Conservation (phyloP, 129 eudicot genomes). For the Flaveria linearis region DNA sequence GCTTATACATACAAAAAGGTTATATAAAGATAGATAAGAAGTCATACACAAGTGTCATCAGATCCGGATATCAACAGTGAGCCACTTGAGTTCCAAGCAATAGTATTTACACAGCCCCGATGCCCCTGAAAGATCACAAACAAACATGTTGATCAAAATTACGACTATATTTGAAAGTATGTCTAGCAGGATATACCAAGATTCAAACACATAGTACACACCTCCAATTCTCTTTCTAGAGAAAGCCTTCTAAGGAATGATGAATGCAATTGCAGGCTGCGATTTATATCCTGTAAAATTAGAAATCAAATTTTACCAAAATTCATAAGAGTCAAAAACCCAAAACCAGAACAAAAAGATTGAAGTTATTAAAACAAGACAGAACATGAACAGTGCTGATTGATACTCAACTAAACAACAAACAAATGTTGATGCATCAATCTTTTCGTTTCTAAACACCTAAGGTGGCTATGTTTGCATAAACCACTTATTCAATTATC, state of each 20-base stretch:
- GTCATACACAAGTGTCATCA: slow-evolving; percentile 76
- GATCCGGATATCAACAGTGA: slow-evolving; percentile 93
- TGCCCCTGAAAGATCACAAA: slow-evolving; percentile 62
- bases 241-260: slow-evolving; percentile 71
- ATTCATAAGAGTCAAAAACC: background rate
- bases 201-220: slow-evolving; percentile 30
- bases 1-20: slow-evolving; percentile 12
- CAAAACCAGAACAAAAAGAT: slow-evolving; percentile 19
- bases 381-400: background rate
- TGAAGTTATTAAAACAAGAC: background rate
- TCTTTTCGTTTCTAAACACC: background rate
- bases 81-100: slow-evolving; percentile 92
- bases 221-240: slow-evolving; percentile 87
- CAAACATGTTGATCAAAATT: background rate
- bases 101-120: slow-evolving; percentile 81
- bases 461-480: background rate
- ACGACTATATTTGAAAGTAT: background rate
- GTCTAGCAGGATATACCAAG: slow-evolving; percentile 19
- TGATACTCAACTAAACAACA: background rate
- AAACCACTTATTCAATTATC: no score
- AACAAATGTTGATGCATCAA: background rate
- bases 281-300: slow-evolving; percentile 49
- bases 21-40: slow-evolving; percentile 13
- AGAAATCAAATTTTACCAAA: background rate
- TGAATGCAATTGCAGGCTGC: slow-evolving; percentile 76